These are phyloP conservation scores for Candida ascalaphidarum DNA, from an alignment of 805 yeast genomes.

Conservation along the genomic window DNA sequence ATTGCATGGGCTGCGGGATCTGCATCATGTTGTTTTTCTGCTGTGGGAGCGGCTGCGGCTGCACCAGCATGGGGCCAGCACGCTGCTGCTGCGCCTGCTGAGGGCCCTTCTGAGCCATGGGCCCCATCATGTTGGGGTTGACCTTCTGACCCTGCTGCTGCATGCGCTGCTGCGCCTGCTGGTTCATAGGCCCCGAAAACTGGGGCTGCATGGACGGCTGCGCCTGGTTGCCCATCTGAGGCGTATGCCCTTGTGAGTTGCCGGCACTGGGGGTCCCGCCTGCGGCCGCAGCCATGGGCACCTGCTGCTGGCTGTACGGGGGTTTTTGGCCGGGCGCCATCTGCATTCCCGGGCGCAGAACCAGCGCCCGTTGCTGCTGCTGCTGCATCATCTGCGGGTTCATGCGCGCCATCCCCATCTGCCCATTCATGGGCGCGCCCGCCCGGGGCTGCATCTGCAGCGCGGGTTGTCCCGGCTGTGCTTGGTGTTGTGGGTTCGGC, in stretches of 20 bases:
- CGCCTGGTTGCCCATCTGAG: constrained; percentile 18
- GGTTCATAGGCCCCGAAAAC: neutral
- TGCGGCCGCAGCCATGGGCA: constrained; percentile 4
- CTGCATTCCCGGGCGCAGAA: constrained; percentile 11
- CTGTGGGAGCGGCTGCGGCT: constrained; percentile 2
- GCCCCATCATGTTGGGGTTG: constrained; percentile 11
- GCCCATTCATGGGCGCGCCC: neutral
- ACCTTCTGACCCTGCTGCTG: constrained; percentile 17
- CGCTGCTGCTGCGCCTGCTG: constrained; percentile 1
- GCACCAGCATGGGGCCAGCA: constrained; percentile 2
- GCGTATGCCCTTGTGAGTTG: constrained; percentile 20
- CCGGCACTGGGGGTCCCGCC: constrained; percentile 4
- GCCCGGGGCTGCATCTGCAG: no score
- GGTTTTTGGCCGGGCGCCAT: no score
- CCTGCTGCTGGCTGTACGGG: no score
- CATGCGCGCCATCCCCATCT: neutral
- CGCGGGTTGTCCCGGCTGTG: neutral
- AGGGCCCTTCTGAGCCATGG: constrained; percentile 3
- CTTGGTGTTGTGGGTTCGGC: constrained; percentile 1
- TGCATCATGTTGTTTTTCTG: neutral
- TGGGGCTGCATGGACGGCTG: constrained; percentile 7
- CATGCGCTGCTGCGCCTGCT: constrained; percentile 8
- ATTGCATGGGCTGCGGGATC: neutral
- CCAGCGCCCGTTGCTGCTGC: constrained; percentile 1
- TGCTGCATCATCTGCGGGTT: neutral